These are phyloP conservation scores for Penicillium antarcticum DNA, from an alignment of 495 filamentous ascomycete species.

Conservation along the genomic window DNA sequence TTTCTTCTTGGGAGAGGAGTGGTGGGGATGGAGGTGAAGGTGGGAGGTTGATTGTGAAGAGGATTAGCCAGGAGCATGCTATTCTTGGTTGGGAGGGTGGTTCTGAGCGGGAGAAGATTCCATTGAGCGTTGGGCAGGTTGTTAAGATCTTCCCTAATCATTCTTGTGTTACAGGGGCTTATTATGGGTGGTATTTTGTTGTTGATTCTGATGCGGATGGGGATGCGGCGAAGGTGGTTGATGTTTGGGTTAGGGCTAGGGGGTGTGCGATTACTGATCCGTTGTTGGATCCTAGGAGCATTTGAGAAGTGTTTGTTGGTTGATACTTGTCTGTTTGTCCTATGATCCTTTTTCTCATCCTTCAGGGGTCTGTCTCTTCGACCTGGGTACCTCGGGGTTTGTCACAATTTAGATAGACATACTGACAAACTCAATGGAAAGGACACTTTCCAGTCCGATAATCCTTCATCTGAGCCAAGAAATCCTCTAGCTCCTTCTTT, in stretches of 20 bases:
- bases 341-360: too few relatives aligned
- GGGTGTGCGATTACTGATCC: slow-evolving; percentile 18
- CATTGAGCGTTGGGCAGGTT: slow-evolving; percentile 37
- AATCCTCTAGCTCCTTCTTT: slow-evolving; percentile 30
- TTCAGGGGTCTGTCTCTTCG: too few relatives aligned
- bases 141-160: slow-evolving; percentile 83
- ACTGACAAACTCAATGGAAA: slow-evolving; percentile 33
- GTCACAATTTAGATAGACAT: too few relatives aligned
- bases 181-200: slow-evolving; percentile 71
- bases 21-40: background rate
- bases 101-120: slow-evolving; percentile 10
- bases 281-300: background rate
- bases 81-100: slow-evolving; percentile 28
- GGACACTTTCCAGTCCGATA: slow-evolving; percentile 52
- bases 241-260: slow-evolving; percentile 59
- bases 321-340: too few relatives aligned
- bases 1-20: slow-evolving; percentile 55
- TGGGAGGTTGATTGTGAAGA: slow-evolving; percentile 24
- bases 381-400: too few relatives aligned
- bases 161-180: slow-evolving; percentile 73
- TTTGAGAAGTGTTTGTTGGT: too few relatives aligned
- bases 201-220: slow-evolving; percentile 60
- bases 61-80: slow-evolving; percentile 38
- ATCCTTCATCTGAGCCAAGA: slow-evolving; percentile 37
- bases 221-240: slow-evolving; percentile 57